phyloP scores from a whole-genome alignment of 108 stramenopile species.

The Epithemia pelagica region DNA sequence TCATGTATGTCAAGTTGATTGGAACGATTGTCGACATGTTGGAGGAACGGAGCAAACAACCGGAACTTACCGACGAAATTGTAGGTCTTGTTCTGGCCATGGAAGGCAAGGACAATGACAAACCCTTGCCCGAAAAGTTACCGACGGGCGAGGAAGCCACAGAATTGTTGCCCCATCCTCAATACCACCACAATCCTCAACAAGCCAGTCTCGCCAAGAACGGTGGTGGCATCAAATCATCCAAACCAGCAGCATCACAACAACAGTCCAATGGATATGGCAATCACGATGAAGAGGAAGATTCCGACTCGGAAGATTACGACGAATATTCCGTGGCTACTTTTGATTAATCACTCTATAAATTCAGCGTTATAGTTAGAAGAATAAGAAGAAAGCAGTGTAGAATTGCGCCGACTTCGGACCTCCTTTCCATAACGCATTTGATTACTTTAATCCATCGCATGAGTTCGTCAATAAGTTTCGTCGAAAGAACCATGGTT shows the following conservation, averaged over 20 bases:
- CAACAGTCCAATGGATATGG: not conserved
- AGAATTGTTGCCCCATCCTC: constrained; percentile 1
- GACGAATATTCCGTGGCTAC: constrained; percentile 5
- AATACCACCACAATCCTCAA: not conserved
- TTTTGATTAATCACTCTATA: constrained; percentile 1
- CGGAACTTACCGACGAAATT: constrained; percentile 8
- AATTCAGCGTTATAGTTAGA: no score
- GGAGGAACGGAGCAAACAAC: constrained; percentile 4
- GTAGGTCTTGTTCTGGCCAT: constrained; percentile 6
- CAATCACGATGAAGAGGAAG: not conserved
- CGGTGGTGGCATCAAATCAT: not conserved
- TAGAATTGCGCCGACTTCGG: no score
- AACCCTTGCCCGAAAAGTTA: constrained; percentile 1
- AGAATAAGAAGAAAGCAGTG: no score
- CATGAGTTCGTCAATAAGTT: no score
- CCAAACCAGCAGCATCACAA: not conserved
- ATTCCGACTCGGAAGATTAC: constrained; percentile 2
- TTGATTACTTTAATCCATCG: no score
- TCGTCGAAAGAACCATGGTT: no score
- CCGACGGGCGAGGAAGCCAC: not conserved
- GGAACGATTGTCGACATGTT: constrained; percentile 5
- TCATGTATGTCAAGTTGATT: constrained; percentile 3
- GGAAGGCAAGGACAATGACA: constrained; percentile 6
- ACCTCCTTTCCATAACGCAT: no score
- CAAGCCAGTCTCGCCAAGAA: not conserved